Base-by-base conservation (phyloP, 805 yeast species). In the Saturnispora silvae region DNA sequence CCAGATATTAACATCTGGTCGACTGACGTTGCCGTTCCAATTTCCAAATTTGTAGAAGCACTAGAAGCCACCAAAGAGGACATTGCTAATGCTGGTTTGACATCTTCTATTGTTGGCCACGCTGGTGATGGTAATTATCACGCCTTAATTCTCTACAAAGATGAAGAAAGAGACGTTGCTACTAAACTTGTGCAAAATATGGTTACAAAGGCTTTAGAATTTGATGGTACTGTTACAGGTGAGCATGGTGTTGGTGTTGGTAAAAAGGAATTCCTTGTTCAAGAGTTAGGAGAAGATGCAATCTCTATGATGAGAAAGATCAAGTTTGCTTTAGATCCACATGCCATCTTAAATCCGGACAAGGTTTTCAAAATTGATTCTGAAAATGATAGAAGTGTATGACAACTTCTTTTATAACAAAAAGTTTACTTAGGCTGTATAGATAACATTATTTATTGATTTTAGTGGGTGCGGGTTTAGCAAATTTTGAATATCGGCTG, bases 121-220 rank as follows among this genome's bases (percentile, higher is more conserved):
- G 85, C 81, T 22, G 95, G 95, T 10, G 95, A 85, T 57, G 95
- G 95, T 19, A 85, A 85, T 59, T 82, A 85, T 62, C 95, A 85
- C 53, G 81, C 83, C 11, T 68, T 82, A 41, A 49, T 57, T 17
- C 50, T 85, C 23, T 60, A 78, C 37, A 84, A 77, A 57, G 71
- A 75, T 42, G 61, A 65, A 37, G 67, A 76, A 42, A 60, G 68
- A 38, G 51, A 47, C 7, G 60, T 61, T 35, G 78, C 75, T 15
- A 72, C 70, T 43, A 56, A 54, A 2, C 57, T 78, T 17, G 94
- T 82, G 9, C 77, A 77, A 45, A 63, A 79, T 34, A 76, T 84
- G 80, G 83, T 83, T 16, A 61, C 68, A 36, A 60, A 82, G 24
- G 92, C 92, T 0, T 33, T 59, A 10, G 71, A 57, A 7, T 67